Conservation (phyloP, 2,329 filamentous ascomycete species). For the Ophiosphaerella narmari region DNA sequence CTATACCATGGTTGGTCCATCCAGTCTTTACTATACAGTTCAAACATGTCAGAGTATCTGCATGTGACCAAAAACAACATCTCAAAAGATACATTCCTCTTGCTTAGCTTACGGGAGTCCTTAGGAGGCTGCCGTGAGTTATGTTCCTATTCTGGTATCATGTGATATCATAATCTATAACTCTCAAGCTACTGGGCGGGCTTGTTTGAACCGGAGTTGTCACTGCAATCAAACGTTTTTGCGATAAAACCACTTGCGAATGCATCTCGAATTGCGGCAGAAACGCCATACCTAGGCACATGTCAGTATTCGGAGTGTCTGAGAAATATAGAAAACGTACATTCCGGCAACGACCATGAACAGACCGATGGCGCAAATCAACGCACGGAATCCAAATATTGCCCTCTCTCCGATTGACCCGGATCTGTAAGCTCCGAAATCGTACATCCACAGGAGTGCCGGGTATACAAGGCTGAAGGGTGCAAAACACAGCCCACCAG, state of each 20-base stretch:
- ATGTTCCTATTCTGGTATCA: no score
- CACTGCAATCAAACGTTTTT: background rate
- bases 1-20: no score
- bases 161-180: no score
- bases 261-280: background rate
- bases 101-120: no score
- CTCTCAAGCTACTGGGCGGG: background rate
- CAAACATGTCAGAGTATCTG: no score
- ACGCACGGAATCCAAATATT: background rate
- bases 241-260: background rate
- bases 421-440: slow-evolving; percentile 16
- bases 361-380: background rate
- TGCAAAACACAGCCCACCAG: slow-evolving; percentile 57
- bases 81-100: no score
- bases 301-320: background rate
- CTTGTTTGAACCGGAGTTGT: background rate
- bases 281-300: background rate
- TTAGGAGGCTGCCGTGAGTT: no score
- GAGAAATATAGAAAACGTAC: background rate
- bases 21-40: no score
- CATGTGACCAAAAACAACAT: no score
- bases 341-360: background rate
- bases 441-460: slow-evolving; percentile 58
- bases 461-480: slow-evolving; percentile 56
- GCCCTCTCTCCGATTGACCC: slow-evolving; percentile 4